These are phyloP conservation scores for Crucihimalaya himalaica DNA, from an alignment of 345 rosid species.

Conservation along the genomic window DNA sequence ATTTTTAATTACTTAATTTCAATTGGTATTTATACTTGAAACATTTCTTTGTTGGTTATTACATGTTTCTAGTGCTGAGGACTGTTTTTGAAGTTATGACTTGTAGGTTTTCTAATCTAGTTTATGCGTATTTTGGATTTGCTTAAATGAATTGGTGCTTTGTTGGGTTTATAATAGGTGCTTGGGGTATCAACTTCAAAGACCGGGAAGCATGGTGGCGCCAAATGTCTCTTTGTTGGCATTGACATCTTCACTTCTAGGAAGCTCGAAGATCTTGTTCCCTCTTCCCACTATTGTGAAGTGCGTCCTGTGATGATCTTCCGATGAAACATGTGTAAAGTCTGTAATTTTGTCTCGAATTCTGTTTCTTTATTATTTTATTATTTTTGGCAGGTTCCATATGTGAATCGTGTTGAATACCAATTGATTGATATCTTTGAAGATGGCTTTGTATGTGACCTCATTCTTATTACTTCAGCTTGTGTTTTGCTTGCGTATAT, in stretches of 20 bases:
- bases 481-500: neutral
- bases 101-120: no score
- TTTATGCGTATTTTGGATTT: no score
- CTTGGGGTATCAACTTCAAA: no score
- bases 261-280: conserved; percentile 87
- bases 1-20: neutral
- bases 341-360: neutral
- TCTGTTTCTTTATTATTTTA: no score
- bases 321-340: neutral
- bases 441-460: conserved; percentile 69
- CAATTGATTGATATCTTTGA: conserved; percentile 75
- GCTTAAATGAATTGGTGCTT: no score
- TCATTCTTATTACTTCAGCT: neutral
- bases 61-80: neutral
- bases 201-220: conserved; percentile 91
- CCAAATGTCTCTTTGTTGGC: conserved; percentile 84
- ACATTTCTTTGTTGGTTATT: no score
- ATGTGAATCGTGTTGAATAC: no score
- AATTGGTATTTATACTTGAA: no score
- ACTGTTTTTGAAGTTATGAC: no score
- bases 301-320: conserved; percentile 35
- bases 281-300: conserved; percentile 87
- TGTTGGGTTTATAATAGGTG: no score
- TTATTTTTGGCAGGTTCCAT: no score
- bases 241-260: conserved; percentile 82